phyloP scores from a whole-genome alignment of 164 flowering plant species.

The Liriodendron chinense region DNA sequence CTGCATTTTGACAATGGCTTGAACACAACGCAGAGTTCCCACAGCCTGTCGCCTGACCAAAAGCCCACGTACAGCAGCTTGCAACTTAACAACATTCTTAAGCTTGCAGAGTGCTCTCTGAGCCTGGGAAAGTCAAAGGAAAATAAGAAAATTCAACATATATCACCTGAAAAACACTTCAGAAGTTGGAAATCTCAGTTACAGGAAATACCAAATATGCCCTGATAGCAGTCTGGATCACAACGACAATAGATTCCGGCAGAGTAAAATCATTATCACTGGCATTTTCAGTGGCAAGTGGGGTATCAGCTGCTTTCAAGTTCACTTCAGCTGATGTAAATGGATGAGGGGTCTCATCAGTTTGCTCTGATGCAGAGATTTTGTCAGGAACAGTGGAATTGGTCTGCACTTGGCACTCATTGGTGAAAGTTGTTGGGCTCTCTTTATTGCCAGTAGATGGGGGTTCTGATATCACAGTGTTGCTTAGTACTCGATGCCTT shows the following conservation, averaged over 20 bases:
- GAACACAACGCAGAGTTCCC: constrained; percentile 81
- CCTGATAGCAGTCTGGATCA: constrained; percentile 72
- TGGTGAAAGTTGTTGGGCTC: constrained; percentile 38
- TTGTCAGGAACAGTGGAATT: constrained; percentile 44
- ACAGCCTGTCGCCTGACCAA: constrained; percentile 84
- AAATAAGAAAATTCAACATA: constrained; percentile 1
- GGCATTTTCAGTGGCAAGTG: constrained; percentile 18
- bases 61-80: constrained; percentile 93
- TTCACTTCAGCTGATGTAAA: constrained; percentile 16
- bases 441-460: constrained; percentile 47
- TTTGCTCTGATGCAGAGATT: constrained; percentile 29
- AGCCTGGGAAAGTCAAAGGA: constrained; percentile 45
- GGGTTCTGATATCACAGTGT: constrained; percentile 52
- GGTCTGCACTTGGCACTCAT: constrained; percentile 30
- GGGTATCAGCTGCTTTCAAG: constrained; percentile 28
- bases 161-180: constrained; percentile 8
- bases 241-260: constrained; percentile 53
- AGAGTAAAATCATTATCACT: constrained; percentile 18
- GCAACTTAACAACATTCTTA: constrained; percentile 69
- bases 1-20: constrained; percentile 89
- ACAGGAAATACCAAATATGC: constrained; percentile 58
- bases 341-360: constrained; percentile 40
- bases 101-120: constrained; percentile 47
- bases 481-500: constrained; percentile 75
- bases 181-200: constrained; percentile 3